Percentiles rank a stretch among this genome's conserved stretches.
Evolutionary conservation across 768 basidiomycete species (phyloP).

Genomic region (Ramaria rubella): DNA sequence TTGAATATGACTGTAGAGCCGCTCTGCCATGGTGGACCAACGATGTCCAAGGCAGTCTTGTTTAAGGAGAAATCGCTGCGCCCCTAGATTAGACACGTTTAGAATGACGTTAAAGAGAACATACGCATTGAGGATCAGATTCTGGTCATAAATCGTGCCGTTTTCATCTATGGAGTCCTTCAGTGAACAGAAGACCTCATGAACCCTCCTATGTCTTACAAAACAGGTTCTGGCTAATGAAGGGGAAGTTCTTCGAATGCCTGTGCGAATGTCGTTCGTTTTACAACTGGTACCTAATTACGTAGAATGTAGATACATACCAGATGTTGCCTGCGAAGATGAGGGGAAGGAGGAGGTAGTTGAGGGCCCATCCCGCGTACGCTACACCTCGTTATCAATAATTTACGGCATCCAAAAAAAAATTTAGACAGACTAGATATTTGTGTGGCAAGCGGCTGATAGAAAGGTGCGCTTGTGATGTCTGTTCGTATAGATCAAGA

Average conservation of each 20-base stretch:
- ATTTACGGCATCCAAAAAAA: too few relatives aligned
- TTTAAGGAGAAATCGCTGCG: conserved; percentile 5
- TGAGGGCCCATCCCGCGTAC: conserved; percentile 5
- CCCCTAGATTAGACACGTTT: background rate
- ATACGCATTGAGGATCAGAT: background rate
- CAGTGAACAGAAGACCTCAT: background rate
- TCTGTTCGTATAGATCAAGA: background rate
- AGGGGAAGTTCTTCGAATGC: conserved; percentile 9
- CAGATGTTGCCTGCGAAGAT: conserved; percentile 7
- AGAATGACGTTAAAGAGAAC: background rate
- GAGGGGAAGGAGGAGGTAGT: conserved; percentile 2
- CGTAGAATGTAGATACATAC: background rate
- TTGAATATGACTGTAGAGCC: conserved; percentile 8
- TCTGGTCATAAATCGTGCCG: conserved; percentile 1
- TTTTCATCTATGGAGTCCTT: background rate
- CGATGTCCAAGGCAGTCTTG: background rate
- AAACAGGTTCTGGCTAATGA: conserved; percentile 9
- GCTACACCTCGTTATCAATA: background rate
- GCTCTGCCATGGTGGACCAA: conserved; percentile 6
- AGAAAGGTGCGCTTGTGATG: conserved; percentile 4
- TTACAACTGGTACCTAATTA: background rate
- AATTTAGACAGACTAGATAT: conserved; percentile 1
- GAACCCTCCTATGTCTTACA: background rate
- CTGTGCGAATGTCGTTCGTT: background rate
- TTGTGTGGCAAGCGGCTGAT: conserved; percentile 4